phyloP scores from a whole-genome alignment of 352 stramenopile species.

The Globisporangium sylvaticum region DNA sequence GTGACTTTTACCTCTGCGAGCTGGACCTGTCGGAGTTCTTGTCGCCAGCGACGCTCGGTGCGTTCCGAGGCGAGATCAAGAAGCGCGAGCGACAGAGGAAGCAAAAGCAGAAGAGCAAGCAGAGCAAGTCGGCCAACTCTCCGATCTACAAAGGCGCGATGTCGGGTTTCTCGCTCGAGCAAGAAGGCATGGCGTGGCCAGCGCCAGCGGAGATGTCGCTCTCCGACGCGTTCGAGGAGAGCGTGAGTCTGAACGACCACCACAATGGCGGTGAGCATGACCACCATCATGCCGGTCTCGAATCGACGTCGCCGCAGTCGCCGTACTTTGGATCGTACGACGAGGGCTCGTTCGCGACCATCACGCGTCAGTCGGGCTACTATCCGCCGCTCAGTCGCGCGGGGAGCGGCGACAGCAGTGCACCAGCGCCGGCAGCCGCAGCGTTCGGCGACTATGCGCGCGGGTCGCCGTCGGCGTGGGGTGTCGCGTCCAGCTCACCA shows the following conservation, averaged over 20 bases:
- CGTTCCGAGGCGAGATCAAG: conserved; percentile 71
- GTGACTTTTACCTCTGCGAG: conserved; percentile 87
- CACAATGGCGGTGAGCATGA: conserved; percentile 12
- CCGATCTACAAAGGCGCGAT: conserved; percentile 23
- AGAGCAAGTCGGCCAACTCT: conserved; percentile 17
- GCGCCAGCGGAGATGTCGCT: conserved; percentile 50
- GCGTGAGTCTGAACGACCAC: conserved; percentile 5
- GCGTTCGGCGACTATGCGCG: conserved; percentile 18
- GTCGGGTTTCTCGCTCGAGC: conserved; percentile 46
- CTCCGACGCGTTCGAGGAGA: conserved; percentile 40
- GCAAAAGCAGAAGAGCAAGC: conserved; percentile 39
- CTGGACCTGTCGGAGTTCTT: conserved; percentile 72
- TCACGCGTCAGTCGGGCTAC: conserved; percentile 74
- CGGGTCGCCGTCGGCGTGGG: conserved; percentile 38
- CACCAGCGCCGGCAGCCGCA: neutral
- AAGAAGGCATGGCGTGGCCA: conserved; percentile 52
- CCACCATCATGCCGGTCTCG: neutral
- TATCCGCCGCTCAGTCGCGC: conserved; percentile 47
- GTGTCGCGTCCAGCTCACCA: conserved; percentile 23
- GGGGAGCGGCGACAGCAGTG: conserved; percentile 7
- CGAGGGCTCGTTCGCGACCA: conserved; percentile 61
- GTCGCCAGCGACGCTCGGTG: conserved; percentile 52
- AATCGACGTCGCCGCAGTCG: conserved; percentile 14
- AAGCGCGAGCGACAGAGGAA: conserved; percentile 72
- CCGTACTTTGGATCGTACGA: conserved; percentile 12